Base-by-base conservation (phyloP, 176 grass and related monocot genomes). In the Raddia distichophylla region DNA sequence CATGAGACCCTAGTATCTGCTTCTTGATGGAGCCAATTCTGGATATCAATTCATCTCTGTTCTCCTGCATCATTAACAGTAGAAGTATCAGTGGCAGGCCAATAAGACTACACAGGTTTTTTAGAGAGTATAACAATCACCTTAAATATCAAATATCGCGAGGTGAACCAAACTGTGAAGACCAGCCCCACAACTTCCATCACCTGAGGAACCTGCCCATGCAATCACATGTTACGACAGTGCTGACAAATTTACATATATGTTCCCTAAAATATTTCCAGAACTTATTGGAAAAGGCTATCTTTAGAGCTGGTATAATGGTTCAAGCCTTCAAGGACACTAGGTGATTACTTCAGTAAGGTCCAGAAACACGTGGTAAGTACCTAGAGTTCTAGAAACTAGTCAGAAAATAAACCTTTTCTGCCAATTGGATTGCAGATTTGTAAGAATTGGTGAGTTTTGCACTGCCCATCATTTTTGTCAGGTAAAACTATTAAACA, bases 171-270 rank as follows among this genome's bases (percentile, higher is more conserved):
- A 69, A 93, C 37, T 3, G 93, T 95, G 84, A 93, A 99, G 60
- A 87, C 87, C 48, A 99, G 93, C 54, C 96, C 96, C 16, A 95
- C 80, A 46, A 95, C 88, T 93, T 95, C 91, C 89, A 99, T 89
- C 69, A 95, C 82, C 74, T 95, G 88, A 56, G 93, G 96, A 86
- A 95, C 82, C 93, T 99, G 86, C 18, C 15, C 56, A 48, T 83
- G 10, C 43, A 44, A 19, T 71, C 60, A 66, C 1, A 27, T 10
- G n/a, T 54, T 50, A 48, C 10, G 35, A 20, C 5, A 10, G 42
- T 18, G 55, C 40, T 58, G 27, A 32, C 16, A 37, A 78, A 64
- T 18, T 78, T 64, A 12, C 9, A 34, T 56, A 9, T 18, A n/a
- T 0, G 42, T 52, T 51, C 3, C 5, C 0, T 16, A 43, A 0